Evolutionary conservation across 768 basidiomycete genomes (phyloP), one percentile per base, ranked within the genome.

Genomic region (Favolaschia claudopus): DNA sequence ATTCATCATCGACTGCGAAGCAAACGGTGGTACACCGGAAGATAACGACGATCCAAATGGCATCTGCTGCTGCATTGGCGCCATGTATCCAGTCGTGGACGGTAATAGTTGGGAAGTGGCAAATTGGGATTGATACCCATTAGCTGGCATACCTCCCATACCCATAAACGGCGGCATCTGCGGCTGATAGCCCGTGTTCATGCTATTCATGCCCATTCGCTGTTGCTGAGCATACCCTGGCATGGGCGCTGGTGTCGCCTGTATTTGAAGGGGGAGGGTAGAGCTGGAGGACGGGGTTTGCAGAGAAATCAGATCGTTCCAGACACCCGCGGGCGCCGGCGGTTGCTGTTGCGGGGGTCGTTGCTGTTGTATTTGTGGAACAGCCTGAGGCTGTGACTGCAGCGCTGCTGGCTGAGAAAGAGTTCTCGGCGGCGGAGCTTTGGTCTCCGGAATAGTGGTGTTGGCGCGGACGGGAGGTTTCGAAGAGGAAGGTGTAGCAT

Each of bases 261-360:
- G 78, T 38, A 77, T 79, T 63, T 85, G 83, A 9, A 85, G 72
- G 9, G 83, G 86, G 12, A 88, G 76, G 13, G 86, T 82, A 14
- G 85, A 80, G 15, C 72, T 79, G n/a, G 76, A 71, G 13, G 72
- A 67, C n/a, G 78, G 73, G 15, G 54, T 67, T 57, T 82, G 83
- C 27, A 84, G 72, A 38, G 81, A 80, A 58, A 83, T 68, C 14
- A 89, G 73, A 67, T 89, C 87, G 32, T 81, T 77, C 87, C 86
- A 88, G n/a, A 85, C 80, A 45, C 76, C 76, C 12, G 69, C 69
- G n/a, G n/a, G n/a, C n/a, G n/a, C n/a, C n/a, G n/a, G n/a, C n/a
- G 71, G 65, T n/a, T 49, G 51, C 19, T 67, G 58, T 50, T 66
- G 59, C 27, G 63, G 53, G 31, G 64, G 66, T 31, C 71, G 71